Conservation (phyloP, 805 yeast genomes). For the Kurtzmaniella cleridarum region DNA sequence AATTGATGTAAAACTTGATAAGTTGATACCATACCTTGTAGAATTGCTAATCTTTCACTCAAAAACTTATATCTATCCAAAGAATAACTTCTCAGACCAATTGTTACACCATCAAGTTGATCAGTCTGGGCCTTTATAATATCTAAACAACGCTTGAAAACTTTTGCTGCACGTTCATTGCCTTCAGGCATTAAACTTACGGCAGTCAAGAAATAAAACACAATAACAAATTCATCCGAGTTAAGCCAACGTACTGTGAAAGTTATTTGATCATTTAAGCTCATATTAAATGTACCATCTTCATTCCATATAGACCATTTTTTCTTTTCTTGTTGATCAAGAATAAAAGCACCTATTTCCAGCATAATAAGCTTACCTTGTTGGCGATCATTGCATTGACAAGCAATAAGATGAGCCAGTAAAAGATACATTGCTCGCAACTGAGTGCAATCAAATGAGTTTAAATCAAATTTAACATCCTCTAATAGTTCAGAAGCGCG, state of each 20-base stretch:
- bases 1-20: too few relatives aligned
- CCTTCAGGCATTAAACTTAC: conserved; percentile 31
- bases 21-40: too few relatives aligned
- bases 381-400: conserved; percentile 20
- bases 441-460: conserved; percentile 22
- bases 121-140: conserved; percentile 23
- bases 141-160: conserved; percentile 31
- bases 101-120: conserved; percentile 5
- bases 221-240: conserved; percentile 36
- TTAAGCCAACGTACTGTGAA: conserved; percentile 37
- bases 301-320: conserved; percentile 24
- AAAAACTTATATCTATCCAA: too few relatives aligned
- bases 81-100: conserved; percentile 12
- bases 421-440: conserved; percentile 25
- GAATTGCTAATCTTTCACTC: too few relatives aligned
- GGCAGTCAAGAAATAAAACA: conserved; percentile 40
- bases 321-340: conserved; percentile 11
- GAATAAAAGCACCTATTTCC: conserved; percentile 16
- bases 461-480: conserved; percentile 10
- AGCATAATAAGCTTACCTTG: conserved; percentile 18
- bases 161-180: conserved; percentile 28
- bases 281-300: conserved; percentile 18
- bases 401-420: conserved; percentile 17
- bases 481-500: conserved; percentile 12
- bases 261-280: not conserved